Conservation (phyloP, 169 alveolate genomes). For the Plasmodium berghei region DNA sequence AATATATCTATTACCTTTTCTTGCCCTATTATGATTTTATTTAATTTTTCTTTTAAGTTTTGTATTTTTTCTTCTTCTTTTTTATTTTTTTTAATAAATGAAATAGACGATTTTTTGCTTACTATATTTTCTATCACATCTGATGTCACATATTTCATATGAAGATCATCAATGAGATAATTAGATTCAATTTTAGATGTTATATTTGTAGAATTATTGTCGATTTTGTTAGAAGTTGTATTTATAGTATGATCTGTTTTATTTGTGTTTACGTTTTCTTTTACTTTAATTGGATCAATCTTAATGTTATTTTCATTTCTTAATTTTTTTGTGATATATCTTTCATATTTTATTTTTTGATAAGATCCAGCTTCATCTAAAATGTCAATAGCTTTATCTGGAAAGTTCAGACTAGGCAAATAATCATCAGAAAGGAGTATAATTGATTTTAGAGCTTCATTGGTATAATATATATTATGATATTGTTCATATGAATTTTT, state of each 20-base stretch:
- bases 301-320: neutral
- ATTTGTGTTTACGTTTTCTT: neutral
- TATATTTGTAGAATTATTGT: neutral
- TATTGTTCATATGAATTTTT: constrained; percentile 86
- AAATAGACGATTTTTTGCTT: constrained; percentile 56
- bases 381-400: constrained; percentile 90
- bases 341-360: constrained; percentile 84
- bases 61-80: constrained; percentile 65
- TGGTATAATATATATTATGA: constrained; percentile 87
- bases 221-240: neutral
- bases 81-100: constrained; percentile 60
- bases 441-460: constrained; percentile 80
- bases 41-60: constrained; percentile 76
- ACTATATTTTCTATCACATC: constrained; percentile 76
- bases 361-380: constrained; percentile 91
- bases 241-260: neutral
- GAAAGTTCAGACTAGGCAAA: constrained; percentile 85
- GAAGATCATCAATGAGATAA: constrained; percentile 20
- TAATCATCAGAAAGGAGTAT: constrained; percentile 80
- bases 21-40: constrained; percentile 69
- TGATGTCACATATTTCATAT: constrained; percentile 74
- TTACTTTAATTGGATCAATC: neutral
- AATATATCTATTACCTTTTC: constrained; percentile 72
- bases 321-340: constrained; percentile 22
- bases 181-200: neutral